phyloP scores from a whole-genome alignment of 331 rosid genomes.

The Erythrophleum ivorense region DNA sequence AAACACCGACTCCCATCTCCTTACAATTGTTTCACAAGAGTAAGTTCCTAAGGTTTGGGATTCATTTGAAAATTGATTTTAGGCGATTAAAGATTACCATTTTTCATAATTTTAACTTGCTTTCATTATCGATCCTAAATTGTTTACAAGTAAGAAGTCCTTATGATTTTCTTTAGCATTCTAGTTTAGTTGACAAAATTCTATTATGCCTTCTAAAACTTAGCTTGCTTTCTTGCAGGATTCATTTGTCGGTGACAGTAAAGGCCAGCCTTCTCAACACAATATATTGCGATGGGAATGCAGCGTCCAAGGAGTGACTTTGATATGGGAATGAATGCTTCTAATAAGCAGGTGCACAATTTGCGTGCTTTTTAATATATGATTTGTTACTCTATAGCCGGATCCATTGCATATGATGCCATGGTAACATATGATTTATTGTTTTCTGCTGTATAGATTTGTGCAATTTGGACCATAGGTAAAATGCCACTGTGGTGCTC shows the following conservation, averaged over 20 bases:
- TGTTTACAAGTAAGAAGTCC: no score
- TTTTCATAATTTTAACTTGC: no score
- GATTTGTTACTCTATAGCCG: neutral
- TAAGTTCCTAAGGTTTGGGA: conserved; percentile 44
- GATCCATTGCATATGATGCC: neutral
- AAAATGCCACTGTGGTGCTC: conserved; percentile 41
- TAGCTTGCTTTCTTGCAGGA: conserved; percentile 46
- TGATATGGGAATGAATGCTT: conserved; percentile 58
- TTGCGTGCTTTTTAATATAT: neutral
- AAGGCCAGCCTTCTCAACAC: conserved; percentile 48
- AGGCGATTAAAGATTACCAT: no score
- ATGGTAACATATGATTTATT: neutral
- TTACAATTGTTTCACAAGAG: conserved; percentile 94
- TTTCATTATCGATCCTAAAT: no score
- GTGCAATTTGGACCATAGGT: conserved; percentile 38
- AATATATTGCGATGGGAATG: conserved; percentile 61
- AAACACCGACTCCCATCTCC: conserved; percentile 95
- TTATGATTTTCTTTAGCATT: no score
- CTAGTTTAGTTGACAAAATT: no score
- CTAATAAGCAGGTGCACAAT: conserved; percentile 60
- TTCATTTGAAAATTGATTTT: no score
- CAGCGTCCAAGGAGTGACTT: conserved; percentile 36
- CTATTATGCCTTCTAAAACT: neutral
- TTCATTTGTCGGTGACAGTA: conserved; percentile 53
- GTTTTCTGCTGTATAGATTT: conserved; percentile 6